Base-by-base conservation (phyloP, 2,329 filamentous ascomycete genomes). In the Monascus ruber region DNA sequence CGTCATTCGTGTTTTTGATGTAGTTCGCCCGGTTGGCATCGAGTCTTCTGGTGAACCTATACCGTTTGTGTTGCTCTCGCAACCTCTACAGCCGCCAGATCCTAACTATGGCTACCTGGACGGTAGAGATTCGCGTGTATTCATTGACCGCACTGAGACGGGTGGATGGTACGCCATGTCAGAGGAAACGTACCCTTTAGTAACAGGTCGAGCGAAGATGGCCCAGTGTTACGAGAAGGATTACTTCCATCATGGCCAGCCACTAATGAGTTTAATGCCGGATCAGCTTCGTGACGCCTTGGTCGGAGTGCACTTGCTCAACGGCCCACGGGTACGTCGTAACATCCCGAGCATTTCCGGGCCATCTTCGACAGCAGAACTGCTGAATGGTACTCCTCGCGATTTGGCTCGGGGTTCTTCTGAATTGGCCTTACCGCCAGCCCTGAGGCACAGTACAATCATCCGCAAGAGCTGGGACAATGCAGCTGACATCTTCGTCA, bases 81-180 rank as follows among this genome's bases (percentile, higher is more conserved):
- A 96, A 55, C 91, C 91, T 0, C 69, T 78, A 24, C 78, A 85
- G 50, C 80, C 77, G 1, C 59, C 64, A 29, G 58, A 68, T 38
- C 58, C 61, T 0, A 62, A 65, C 37, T 65, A 64, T 31, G 60
- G 58, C 11, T 50, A 57, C 1, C 49, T 66, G 26, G 68, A 72
- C 29, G 70, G 74, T 35, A 71, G 79, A 27, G 73, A 71, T 46
- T 72, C 74, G 44, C 79, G 76, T 41, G 79, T 95, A 1, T 94
- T 91, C 54, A 73, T 96, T 42, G 94, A 95, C 57, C 82, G 81
- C 49, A 95, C 88, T 1, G 77, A 83, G 40, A 69, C 72, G n/a
- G 89, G 88, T 26, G 83, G 84, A 44, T 96, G 89, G 87, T 98
- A 89, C 60, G 91, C 88, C 27, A 74, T 96, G 64, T 95, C 89